Base-by-base conservation (phyloP, 176 grass and related monocot species). In the Cocos nucifera region DNA sequence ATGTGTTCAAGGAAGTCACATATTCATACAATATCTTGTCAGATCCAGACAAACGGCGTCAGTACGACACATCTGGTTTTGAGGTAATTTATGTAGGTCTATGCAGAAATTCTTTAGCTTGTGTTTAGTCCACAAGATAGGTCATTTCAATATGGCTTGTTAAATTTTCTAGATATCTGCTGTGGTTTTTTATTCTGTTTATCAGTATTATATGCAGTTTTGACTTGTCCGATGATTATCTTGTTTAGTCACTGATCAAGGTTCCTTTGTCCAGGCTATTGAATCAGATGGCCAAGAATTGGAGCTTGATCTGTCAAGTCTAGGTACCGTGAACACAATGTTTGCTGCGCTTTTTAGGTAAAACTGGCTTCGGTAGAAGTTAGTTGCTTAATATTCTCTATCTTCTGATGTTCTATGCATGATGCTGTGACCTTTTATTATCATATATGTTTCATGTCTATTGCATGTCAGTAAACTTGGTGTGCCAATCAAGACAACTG, bases 281-380 rank as follows among this genome's bases (percentile, higher is more conserved):
- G 93, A 92, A 75, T 54, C 76, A 2, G 88, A 98, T 74, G 85
- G 83, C 55, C 93, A 98, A 69, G 87, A 98, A 70, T 52, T 98
- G 74, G 93, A 98, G 77, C 93, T 98, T 49, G 93, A 98, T 76
- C 72, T 98, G 55, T 98, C 93, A 6, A 98, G 93, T 70, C 79
- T 98, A 64, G 91, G 80, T 35, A 92, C 93, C 25, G 82, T 98
- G 49, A 98, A 98, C 51, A 98, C 93, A 35, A 76, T 98, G 64
- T 98, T 98, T 74, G 93, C 93, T 39, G 93, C 93, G 59, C 85
- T 98, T 76, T 98, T 98, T 63, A 98, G 93, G 93, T 98, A 74
- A 57, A 59, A 4, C 19, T 44, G 35, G 35, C 35, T 44, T 44
- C 35, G 10, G 8, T 44, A 44, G 35, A 44, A 44, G 9, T 44